Base-by-base conservation (phyloP, 225 moss, liverwort and hornwort species). In the Asterella californica region DNA sequence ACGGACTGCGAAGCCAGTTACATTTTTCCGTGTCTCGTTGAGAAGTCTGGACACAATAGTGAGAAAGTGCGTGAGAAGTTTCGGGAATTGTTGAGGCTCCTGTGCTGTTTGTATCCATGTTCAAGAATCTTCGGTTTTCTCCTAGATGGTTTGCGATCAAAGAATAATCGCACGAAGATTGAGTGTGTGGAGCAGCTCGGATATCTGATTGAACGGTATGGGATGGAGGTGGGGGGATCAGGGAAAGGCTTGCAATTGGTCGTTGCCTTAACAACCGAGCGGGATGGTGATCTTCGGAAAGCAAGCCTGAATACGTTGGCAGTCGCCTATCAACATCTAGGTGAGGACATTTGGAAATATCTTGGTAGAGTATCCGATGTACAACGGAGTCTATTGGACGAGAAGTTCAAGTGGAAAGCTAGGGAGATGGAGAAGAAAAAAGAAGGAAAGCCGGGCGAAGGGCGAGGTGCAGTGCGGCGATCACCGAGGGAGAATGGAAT, bases 351-450 rank as follows among this genome's bases (percentile, higher is more conserved):
- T 27, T 97, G 96, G 96, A 94, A 90, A 59, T 93, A 86, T 78
- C 82, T 93, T 27, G 96, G 96, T 67, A 94, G 91, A 82, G 57
- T 97, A 61, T 88, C 88, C 66, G 89, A 93, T 74, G 93, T 91
- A 29, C 96, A 97, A 59, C 90, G 93, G 79, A 93, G 93, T 81
- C 84, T 94, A 42, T 85, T 97, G 77, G 94, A 97, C 79, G 96
- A 97, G 80, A 97, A 93, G 73, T 97, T 97, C 76, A 97, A 97
- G 82, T 97, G 96, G 96, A 97, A 94, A 87, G 94, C 94, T 25
- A 83, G 91, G 70, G 96, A 96, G 83, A 94, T 96, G 96, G 92
- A 92, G 54, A 96, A 96, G 72, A 89, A 89, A 70, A 96, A 88
- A 80, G 90, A 92, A 71, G 96, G 96, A 54, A 92, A 83, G 79